Base-by-base conservation (phyloP, 1,139 yeast species). In the Kodamaea arcana region DNA sequence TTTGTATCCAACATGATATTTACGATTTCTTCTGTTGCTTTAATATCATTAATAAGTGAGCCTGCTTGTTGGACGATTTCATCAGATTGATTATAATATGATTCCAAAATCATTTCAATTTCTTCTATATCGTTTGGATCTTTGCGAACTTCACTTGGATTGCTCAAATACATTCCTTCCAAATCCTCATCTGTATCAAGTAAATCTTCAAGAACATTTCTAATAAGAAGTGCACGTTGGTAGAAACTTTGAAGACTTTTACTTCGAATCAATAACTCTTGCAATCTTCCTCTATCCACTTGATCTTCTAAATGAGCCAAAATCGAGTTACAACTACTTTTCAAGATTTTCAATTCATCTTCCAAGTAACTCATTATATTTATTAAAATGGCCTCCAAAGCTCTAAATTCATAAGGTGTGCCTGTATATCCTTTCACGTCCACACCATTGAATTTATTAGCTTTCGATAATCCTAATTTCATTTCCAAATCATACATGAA, bases 1-100 rank as follows among this genome's bases (percentile, higher is more conserved):
- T 90, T 92, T 1, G 98, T 88, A 58, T 94, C 99, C 36, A 94
- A 63, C 39, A 94, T 87, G 49, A 94, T 92, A 56, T 94, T 94
- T 40, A 88, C 94, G 50, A 94, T 88, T 54, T 94, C 99, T 54
- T 94, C 98, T 0, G 99, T 92, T 12, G 94, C 87, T 43, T 82
- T 78, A 47, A 94, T 92, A 58, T 92, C 95, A 44, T 80, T 76
- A 24, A 86, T 78, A 37, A 88, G 65, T 23, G 90, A 82, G 32
- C 87, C 95, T 0, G 95, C 83, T 39, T 87, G 88, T 56, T 92
- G 99, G 3, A 92, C 98, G 51, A 87, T 84, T 59, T 94, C 98
- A 52, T 94, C 98, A 56, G 95, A 85, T 50, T 92, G 97, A 41
- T 87, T 85, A 60, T 87, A 88, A 61, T 94, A 94, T 0, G 96